phyloP scores from a whole-genome alignment of 2,329 filamentous ascomycete species.

The Dothistroma septosporum region DNA sequence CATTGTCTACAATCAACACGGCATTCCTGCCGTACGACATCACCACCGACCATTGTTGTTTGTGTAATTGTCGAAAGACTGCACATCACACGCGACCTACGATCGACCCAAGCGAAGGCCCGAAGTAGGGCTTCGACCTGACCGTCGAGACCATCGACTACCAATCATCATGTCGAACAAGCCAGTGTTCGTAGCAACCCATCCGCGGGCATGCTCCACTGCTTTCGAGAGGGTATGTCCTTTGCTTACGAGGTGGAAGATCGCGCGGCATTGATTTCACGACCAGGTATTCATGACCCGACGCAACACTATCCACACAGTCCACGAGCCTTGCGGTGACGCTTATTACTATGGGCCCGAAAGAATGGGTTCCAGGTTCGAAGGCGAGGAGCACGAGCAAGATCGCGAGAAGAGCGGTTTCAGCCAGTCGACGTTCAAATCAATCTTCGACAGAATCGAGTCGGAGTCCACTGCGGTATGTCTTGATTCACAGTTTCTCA shows the following conservation, averaged over 20 bases:
- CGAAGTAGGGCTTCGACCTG: slow-evolving; percentile 14
- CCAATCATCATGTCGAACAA: slow-evolving; percentile 61
- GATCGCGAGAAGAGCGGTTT: slow-evolving; percentile 59
- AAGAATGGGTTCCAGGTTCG: slow-evolving; percentile 73
- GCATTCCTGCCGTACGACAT: background rate
- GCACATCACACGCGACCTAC: background rate
- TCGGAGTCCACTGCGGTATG: slow-evolving; percentile 69
- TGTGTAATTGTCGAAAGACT: background rate
- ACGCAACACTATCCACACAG: slow-evolving; percentile 70
- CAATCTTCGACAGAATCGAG: slow-evolving; percentile 73
- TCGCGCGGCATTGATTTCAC: background rate
- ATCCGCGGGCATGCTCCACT: slow-evolving; percentile 91
- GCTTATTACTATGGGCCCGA: slow-evolving; percentile 96
- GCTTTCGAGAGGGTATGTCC: slow-evolving; percentile 83
- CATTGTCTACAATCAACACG: slow-evolving; percentile 3
- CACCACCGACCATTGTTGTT: background rate
- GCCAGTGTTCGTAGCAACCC: slow-evolving; percentile 87
- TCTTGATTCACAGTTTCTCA: background rate
- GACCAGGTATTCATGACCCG: slow-evolving; percentile 92
- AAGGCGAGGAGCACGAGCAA: slow-evolving; percentile 55
- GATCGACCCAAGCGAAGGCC: slow-evolving; percentile 1
- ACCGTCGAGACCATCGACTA: slow-evolving; percentile 9
- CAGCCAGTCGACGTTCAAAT: slow-evolving; percentile 65
- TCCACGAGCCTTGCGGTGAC: slow-evolving; percentile 96
- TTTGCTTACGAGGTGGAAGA: background rate